These are phyloP conservation scores for Thozetella sp. DNA, from an alignment of 495 filamentous ascomycete genomes.

Conservation along the genomic window DNA sequence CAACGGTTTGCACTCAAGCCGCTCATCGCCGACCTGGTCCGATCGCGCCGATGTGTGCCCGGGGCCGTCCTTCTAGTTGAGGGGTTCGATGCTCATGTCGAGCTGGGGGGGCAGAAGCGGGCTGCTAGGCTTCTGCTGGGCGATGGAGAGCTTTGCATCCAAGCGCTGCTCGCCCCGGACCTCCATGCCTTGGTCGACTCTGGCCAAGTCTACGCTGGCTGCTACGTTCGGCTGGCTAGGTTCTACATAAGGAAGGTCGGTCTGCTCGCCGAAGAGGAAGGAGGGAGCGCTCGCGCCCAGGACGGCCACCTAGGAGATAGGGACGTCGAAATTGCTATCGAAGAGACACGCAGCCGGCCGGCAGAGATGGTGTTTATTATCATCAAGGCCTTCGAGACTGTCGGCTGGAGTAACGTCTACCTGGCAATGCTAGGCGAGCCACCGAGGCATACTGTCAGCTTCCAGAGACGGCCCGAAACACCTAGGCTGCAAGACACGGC, in stretches of 20 bases:
- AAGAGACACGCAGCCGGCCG: neutral
- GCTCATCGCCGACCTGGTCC: constrained; percentile 45
- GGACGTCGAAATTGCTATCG: neutral
- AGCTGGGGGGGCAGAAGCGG: constrained; percentile 20
- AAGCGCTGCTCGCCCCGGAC: constrained; percentile 36
- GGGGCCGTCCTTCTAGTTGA: constrained; percentile 47
- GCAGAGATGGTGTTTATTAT: neutral
- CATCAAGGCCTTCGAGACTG: neutral
- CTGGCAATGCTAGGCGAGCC: neutral
- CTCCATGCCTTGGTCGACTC: constrained; percentile 36
- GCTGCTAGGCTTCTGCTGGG: constrained; percentile 36
- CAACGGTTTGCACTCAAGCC: constrained; percentile 47
- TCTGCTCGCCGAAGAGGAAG: neutral
- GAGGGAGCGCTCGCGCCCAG: neutral
- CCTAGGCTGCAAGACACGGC: too few relatives aligned
- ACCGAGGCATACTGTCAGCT: neutral
- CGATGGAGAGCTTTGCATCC: constrained; percentile 45
- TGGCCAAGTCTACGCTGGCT: constrained; percentile 35
- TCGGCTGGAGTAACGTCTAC: neutral
- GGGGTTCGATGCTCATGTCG: constrained; percentile 27
- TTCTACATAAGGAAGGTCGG: constrained; percentile 18
- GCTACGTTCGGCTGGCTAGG: constrained; percentile 36
- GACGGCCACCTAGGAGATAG: neutral
- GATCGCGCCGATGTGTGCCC: constrained; percentile 34
- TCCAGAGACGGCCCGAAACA: constrained; percentile 7